Percentiles rank a stretch among this genome's conserved stretches.
phyloP scores from a whole-genome alignment of 805 yeast genomes.

The Metschnikowia similis region DNA sequence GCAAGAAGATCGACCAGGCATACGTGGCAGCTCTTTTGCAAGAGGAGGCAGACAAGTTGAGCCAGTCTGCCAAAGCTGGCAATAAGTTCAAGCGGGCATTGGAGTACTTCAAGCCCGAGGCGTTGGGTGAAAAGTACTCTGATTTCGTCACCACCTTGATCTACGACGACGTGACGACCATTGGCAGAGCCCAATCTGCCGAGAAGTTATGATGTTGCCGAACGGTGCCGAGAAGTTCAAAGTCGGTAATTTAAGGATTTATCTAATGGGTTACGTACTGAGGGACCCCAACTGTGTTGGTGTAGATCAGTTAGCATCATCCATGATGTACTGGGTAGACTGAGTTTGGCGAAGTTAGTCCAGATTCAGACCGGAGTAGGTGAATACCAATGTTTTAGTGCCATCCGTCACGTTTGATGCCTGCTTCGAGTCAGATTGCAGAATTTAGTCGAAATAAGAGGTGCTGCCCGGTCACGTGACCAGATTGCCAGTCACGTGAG shows the following conservation, averaged over 20 bases:
- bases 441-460: too few relatives aligned
- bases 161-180: conserved; percentile 66
- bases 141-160: conserved; percentile 75
- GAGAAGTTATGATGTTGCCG: conserved; percentile 30
- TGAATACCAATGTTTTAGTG: too few relatives aligned
- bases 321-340: too few relatives aligned
- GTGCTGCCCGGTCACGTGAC: too few relatives aligned
- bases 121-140: conserved; percentile 65
- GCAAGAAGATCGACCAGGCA: conserved; percentile 54
- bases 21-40: conserved; percentile 54
- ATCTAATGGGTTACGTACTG: background rate
- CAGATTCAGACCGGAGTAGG: too few relatives aligned
- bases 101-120: conserved; percentile 66
- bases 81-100: conserved; percentile 70
- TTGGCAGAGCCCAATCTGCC: conserved; percentile 40
- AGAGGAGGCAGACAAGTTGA: conserved; percentile 56
- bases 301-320: too few relatives aligned
- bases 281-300: too few relatives aligned
- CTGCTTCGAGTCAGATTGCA: too few relatives aligned
- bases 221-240: too few relatives aligned
- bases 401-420: too few relatives aligned
- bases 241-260: background rate
- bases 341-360: too few relatives aligned
- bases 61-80: conserved; percentile 46
- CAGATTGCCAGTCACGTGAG: too few relatives aligned